Evolutionary conservation across 1,284 basidiomycete genomes (phyloP), one percentile per base, ranked within the genome.

Genomic region (Trametes polyzona): DNA sequence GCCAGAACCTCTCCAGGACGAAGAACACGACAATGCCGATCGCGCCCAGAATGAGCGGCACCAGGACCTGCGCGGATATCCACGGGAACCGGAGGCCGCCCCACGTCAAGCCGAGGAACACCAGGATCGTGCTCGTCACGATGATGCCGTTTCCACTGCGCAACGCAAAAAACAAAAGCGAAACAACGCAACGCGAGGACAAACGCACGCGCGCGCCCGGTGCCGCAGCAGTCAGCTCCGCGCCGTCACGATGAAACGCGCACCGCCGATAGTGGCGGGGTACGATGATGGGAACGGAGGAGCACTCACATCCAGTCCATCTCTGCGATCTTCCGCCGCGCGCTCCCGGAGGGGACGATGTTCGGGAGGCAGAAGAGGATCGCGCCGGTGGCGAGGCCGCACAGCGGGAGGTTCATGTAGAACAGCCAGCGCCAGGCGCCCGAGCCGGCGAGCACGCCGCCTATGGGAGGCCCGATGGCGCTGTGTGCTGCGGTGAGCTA

Each of bases 371-470:
- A 69, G 11, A 65, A 32, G 11, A 48, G 23, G 6, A 64, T 57
- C 2, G 63, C 49, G 6, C 29, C 17, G 1, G 57, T 43, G 4
- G 66, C 58, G 16, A 65, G 21, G n/a, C 48, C 65, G 33, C 62
- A 63, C 12, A 69, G 47, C 5, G 62, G 62, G 4, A 64, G 39
- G 30, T 64, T 64, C 17, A 62, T 44, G 52, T 57, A 59, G 55
- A 66, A 66, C 0, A 66, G 54, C 64, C 64, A 66, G 17, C 64
- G 58, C 64, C 64, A 66, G 9, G 58, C 50, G 12, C 58, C 60
- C 4, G 36, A 42, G 16, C 55, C 53, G 4, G 64, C 64, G 7
- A 66, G 53, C 1, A 58, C 60, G 21, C 64, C 64, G 2, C 64
- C 62, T 19, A 63, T 57, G 14, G 53, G 52, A 14, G 62, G 62